These are phyloP conservation scores for Aspergillus fischeri DNA, from an alignment of 2,329 filamentous ascomycete genomes.

Conservation along the genomic window DNA sequence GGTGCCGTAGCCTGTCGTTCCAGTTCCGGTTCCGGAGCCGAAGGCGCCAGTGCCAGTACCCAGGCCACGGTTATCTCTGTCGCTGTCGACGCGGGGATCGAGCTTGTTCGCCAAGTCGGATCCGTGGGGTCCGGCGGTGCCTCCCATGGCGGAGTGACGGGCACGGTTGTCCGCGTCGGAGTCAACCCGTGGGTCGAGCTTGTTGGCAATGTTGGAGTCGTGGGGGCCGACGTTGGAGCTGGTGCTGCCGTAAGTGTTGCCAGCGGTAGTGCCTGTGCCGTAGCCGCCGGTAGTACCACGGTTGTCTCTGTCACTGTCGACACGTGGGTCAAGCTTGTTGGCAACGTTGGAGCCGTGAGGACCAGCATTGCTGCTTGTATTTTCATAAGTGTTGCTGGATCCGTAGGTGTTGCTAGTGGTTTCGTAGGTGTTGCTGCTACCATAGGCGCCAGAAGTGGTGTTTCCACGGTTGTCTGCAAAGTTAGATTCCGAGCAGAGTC, in stretches of 20 bases:
- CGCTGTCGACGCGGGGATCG: slow-evolving; percentile 14
- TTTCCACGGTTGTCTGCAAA: not conserved
- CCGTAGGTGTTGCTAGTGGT: not conserved
- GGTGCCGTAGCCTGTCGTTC: not conserved
- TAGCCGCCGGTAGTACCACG: too few species aligned
- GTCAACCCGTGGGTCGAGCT: slow-evolving; percentile 16
- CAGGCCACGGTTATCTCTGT: slow-evolving; percentile 9
- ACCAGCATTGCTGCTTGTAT: slow-evolving; percentile 4
- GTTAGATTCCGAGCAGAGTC: too few species aligned
- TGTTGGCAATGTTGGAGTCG: slow-evolving; percentile 28
- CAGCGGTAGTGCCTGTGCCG: not conserved
- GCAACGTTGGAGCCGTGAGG: slow-evolving; percentile 28
- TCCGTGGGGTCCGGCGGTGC: slow-evolving; percentile 1
- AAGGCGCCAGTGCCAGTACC: not conserved
- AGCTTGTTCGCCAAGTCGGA: slow-evolving; percentile 30
- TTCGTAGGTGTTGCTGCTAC: not conserved
- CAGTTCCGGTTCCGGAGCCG: not conserved
- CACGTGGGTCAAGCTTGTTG: not conserved
- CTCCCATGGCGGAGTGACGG: not conserved
- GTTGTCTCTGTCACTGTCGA: too few species aligned
- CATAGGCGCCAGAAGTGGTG: not conserved
- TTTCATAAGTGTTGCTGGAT: not conserved
- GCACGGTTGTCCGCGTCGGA: slow-evolving; percentile 11
- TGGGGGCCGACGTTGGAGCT: slow-evolving; percentile 11
- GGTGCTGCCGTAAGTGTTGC: not conserved